Base-by-base conservation (phyloP, 257 asterid species). In the Solanum habrochaites region DNA sequence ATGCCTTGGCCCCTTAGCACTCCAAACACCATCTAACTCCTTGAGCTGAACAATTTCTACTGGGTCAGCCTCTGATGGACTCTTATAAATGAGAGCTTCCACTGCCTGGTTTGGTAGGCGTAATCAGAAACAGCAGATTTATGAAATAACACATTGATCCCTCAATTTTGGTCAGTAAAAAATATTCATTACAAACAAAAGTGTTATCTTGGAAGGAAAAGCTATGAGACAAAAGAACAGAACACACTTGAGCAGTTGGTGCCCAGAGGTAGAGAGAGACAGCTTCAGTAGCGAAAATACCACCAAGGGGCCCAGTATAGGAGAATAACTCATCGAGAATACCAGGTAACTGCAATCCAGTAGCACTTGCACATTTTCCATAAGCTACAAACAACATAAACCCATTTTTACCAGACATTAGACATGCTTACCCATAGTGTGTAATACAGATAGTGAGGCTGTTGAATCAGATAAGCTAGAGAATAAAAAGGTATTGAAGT, bases 331-430 rank as follows among this genome's bases (percentile, higher is more conserved):
- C 98, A 73, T 97, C 99, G 80, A 97, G 90, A 88, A 97, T 94
- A 85, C 98, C 99, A 47, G 99, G 98, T 89, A 97, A 92, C 91
- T 97, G 99, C 94, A 97, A 90, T 89, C 98, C 93, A 35, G 98
- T 94, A 83, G 95, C 92, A 67, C 84, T 83, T 85, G 89, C 88
- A 91, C 97, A 95, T 83, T 86, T 90, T 88, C 93, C 95, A 69
- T 72, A 91, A 87, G 94, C 99, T 94, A 92, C 90, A 90, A 29
- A 49, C 20, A 52, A 86, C 80, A 86, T 58, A 86, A 39, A 75
- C 67, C 43, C 85, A 80, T 80, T 49, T 27, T 47, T 80, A 3
- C 67, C 66, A 45, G 21, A 29, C 12, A 80, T 80, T 80, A 80
- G 85, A 80, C 85, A 80, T 47, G 43, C 43, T 80, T 80, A 47